A percentile compares a stretch with the other conserved stretches of the same genome.
Conservation (phyloP, 116 monocot species). For the Cymodocea nodosa region DNA sequence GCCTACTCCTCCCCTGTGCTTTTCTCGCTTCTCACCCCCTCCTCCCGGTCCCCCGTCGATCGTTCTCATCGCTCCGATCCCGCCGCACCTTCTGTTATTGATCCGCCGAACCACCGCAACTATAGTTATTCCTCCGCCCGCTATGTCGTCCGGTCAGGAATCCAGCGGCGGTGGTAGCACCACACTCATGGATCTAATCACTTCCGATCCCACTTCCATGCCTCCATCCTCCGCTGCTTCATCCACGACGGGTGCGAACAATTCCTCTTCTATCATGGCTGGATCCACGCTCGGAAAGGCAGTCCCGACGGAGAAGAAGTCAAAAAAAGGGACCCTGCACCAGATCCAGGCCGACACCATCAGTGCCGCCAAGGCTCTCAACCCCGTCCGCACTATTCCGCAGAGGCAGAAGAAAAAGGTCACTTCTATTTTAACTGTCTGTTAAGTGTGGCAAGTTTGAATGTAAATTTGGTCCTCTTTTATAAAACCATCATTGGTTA, state of each 20-base stretch:
- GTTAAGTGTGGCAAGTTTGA: neutral
- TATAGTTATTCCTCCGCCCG: neutral
- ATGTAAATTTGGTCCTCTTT: neutral
- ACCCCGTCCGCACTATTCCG: constrained; percentile 52
- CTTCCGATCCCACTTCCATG: constrained; percentile 46
- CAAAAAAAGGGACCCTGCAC: constrained; percentile 52
- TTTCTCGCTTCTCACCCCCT: too few relatives aligned
- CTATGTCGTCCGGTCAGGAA: constrained; percentile 46
- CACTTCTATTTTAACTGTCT: too few relatives aligned
- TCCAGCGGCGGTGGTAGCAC: constrained; percentile 20
- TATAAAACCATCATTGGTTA: neutral
- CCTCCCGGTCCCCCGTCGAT: neutral
- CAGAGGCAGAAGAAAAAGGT: constrained; percentile 81
- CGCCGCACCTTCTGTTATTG: too few relatives aligned
- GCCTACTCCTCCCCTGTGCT: too few relatives aligned
- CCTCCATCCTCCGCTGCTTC: constrained; percentile 6
- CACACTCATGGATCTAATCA: constrained; percentile 83
- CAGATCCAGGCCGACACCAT: constrained; percentile 98
- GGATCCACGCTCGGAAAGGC: constrained; percentile 44
- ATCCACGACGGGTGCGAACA: neutral
- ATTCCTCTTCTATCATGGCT: constrained; percentile 7
- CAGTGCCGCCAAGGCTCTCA: constrained; percentile 84
- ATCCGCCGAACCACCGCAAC: too few relatives aligned
- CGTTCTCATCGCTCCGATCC: neutral
- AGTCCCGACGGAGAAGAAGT: constrained; percentile 46